phyloP scores from a whole-genome alignment of 2,329 filamentous ascomycete species.

The Aureobasidium sp. region DNA sequence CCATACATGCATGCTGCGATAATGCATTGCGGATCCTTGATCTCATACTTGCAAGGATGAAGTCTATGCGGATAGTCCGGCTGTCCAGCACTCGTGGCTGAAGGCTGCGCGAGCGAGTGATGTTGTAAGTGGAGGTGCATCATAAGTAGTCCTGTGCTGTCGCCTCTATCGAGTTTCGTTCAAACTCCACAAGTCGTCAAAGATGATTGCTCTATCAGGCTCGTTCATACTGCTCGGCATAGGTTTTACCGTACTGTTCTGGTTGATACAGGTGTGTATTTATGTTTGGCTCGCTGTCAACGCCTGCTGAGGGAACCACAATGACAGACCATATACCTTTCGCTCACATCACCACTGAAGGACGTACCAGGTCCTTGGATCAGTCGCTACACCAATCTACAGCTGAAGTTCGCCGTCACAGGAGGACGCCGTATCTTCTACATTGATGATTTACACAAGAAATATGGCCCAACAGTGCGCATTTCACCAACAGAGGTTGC shows the following conservation, averaged over 20 bases:
- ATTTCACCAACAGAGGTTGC: constrained; percentile 26
- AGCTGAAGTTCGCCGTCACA: constrained; percentile 33
- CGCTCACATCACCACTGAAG: constrained; percentile 22
- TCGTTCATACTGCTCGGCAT: not conserved
- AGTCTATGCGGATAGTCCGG: not conserved
- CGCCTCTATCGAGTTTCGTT: not conserved
- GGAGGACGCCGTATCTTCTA: constrained; percentile 34
- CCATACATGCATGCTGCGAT: not conserved
- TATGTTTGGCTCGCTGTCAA: too few relatives aligned
- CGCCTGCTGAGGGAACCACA: not conserved
- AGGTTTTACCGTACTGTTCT: not conserved
- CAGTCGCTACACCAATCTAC: constrained; percentile 23
- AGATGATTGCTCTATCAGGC: constrained; percentile 4
- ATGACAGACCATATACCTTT: not conserved
- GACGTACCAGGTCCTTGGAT: constrained; percentile 26
- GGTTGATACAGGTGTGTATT: not conserved
- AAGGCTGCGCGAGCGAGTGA: not conserved
- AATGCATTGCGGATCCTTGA: not conserved
- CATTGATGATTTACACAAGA: constrained; percentile 32
- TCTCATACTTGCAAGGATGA: not conserved
- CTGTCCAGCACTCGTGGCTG: too few relatives aligned
- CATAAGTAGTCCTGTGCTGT: not conserved
- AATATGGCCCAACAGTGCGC: constrained; percentile 37
- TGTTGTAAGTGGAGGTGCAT: not conserved
- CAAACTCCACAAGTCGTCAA: not conserved